phyloP scores from a whole-genome alignment of 2,329 filamentous ascomycete species.

The Diplodia scrobiculata region DNA sequence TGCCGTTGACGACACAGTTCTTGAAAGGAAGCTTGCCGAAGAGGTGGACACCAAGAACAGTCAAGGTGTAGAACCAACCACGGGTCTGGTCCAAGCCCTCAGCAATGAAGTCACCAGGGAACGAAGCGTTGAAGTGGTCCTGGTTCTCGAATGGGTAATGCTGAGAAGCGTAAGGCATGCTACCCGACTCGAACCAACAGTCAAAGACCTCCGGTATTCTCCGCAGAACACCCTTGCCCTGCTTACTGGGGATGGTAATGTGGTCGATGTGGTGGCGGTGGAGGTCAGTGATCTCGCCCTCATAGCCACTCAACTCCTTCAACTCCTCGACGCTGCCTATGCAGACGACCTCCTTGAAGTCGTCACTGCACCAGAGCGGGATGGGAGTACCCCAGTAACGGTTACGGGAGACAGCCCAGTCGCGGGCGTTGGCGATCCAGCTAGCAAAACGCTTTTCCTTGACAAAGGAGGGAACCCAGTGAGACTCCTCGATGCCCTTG shows the following conservation, averaged over 20 bases:
- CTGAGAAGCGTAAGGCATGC: conserved; percentile 88
- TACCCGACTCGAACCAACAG: conserved; percentile 96
- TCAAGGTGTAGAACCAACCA: conserved; percentile 95
- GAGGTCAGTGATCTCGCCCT: conserved; percentile 79
- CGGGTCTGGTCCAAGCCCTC: conserved; percentile 92
- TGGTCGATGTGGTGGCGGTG: conserved; percentile 92
- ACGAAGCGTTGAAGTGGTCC: conserved; percentile 75
- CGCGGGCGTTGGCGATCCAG: conserved; percentile 87
- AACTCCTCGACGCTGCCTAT: conserved; percentile 83
- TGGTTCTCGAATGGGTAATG: conserved; percentile 93
- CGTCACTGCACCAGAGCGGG: conserved; percentile 88
- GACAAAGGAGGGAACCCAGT: conserved; percentile 89
- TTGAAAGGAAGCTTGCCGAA: conserved; percentile 85
- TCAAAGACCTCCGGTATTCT: conserved; percentile 90
- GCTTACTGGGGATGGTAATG: conserved; percentile 89
- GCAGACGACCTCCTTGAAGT: conserved; percentile 82
- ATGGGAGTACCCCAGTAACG: conserved; percentile 95
- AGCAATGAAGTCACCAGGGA: conserved; percentile 92
- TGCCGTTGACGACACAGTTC: conserved; percentile 95
- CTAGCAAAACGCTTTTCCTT: conserved; percentile 89
- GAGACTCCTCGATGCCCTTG: conserved; percentile 82
- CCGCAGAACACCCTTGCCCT: conserved; percentile 79
- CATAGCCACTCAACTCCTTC: conserved; percentile 80
- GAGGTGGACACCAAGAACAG: conserved; percentile 83
- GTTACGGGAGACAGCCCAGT: conserved; percentile 95